Base-by-base conservation (phyloP, 768 basidiomycete species). In the Chalciporus piperatus region DNA sequence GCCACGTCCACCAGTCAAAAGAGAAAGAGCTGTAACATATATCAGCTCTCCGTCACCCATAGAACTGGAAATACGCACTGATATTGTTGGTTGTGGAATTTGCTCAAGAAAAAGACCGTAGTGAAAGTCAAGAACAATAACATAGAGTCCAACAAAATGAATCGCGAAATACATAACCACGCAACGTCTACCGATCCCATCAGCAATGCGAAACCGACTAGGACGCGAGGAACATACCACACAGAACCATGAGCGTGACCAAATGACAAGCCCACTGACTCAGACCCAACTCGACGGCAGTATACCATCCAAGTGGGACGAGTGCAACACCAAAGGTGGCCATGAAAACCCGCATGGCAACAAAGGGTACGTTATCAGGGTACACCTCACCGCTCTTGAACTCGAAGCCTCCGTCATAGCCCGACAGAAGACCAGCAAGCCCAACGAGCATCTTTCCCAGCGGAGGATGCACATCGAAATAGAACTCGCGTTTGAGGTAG, bases 371-470 rank as follows among this genome's bases (percentile, higher is more conserved):
- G 51, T 71, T 76, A 0, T 82, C 81, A 0, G 92, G 89, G 69
- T 99, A 99, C 46, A 68, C 72, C 48, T 80, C 85, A 3, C 97
- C 97, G 55, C 91, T 94, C 70, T 94, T 92, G 76, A 96, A 99
- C 55, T 97, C 96, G 61, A 90, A 99, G 22, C 73, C 69, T 13
- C 97, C 97, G 56, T 95, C 80, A 66, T 98, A 98, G 30, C 97
- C 97, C 0, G 92, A 78, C 57, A 99, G 72, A 50, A 93, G 75
- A 19, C 97, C 97, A 4, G 87, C 93, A 19, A 99, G 78, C 9
- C 93, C 97, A 54, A 99, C 96, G 49, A 99, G 80, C 94, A 99
- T 98, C 77, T 99, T 99, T 3, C 97, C 97, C 38, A 99, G 78
- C 0, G 97, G 97, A 6, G 97, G 97, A 63, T 99, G 97, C 23